These are phyloP conservation scores for Ustilago cynodontis DNA, from an alignment of 1,284 basidiomycete genomes.

Conservation along the genomic window DNA sequence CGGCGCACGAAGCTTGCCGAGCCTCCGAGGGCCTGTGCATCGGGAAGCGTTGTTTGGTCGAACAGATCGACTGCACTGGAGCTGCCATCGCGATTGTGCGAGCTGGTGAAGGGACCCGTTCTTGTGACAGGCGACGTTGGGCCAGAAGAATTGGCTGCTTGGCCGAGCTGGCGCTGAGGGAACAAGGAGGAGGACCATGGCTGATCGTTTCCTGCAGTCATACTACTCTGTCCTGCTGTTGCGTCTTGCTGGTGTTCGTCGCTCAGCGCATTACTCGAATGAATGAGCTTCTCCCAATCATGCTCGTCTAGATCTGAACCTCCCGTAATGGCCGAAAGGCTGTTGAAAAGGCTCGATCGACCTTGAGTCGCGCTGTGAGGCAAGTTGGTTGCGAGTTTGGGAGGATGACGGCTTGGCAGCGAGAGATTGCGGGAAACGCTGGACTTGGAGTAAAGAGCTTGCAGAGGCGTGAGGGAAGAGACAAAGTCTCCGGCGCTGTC, in stretches of 20 bases:
- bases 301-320: constrained; percentile 57
- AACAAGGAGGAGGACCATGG: constrained; percentile 46
- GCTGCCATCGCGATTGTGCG: constrained; percentile 28
- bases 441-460: constrained; percentile 50
- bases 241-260: constrained; percentile 50
- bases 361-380: constrained; percentile 41
- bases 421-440: constrained; percentile 49
- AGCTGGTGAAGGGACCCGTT: constrained; percentile 17
- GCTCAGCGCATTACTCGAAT: constrained; percentile 41
- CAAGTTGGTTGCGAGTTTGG: constrained; percentile 28
- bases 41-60: constrained; percentile 33
- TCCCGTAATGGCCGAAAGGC: constrained; percentile 60
- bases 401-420: constrained; percentile 44
- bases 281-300: constrained; percentile 63
- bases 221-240: constrained; percentile 5
- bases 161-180: constrained; percentile 15
- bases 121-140: constrained; percentile 38
- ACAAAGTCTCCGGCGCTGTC: constrained; percentile 17
- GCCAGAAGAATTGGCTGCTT: constrained; percentile 20
- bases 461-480: constrained; percentile 34
- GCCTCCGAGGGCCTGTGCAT: constrained; percentile 21
- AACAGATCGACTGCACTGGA: constrained; percentile 17
- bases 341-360: constrained; percentile 48
- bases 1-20: constrained; percentile 44
- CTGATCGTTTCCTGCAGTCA: neutral